phyloP scores from a whole-genome alignment of 2,329 filamentous ascomycete species.

The Sporothrix pallida region DNA sequence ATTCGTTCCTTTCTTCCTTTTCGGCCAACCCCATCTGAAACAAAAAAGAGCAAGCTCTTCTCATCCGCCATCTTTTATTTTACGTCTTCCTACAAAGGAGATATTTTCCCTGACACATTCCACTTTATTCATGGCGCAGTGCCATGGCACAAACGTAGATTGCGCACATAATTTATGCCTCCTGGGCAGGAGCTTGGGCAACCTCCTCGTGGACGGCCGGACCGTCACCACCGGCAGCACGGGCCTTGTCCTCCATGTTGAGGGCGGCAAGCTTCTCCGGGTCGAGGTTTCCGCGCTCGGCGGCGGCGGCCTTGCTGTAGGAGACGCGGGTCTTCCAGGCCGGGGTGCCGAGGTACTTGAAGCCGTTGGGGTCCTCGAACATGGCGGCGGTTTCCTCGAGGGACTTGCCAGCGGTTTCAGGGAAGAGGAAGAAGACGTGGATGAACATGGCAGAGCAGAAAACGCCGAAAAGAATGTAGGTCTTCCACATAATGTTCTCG shows the following conservation, averaged over 20 bases:
- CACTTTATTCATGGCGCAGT: no score
- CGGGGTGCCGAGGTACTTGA: slow-evolving; percentile 49
- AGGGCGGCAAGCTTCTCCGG: slow-evolving; percentile 42
- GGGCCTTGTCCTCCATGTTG: neutral
- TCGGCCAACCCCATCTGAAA: no score
- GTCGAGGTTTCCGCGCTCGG: slow-evolving; percentile 47
- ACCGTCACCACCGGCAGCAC: neutral
- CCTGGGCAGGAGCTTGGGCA: slow-evolving; percentile 37
- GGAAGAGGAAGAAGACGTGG: slow-evolving; percentile 48
- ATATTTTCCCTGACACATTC: no score
- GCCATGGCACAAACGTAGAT: no score
- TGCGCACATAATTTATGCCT: slow-evolving; percentile 32
- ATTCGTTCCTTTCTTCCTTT: no score
- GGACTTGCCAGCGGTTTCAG: slow-evolving; percentile 51
- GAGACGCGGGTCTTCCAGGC: slow-evolving; percentile 52
- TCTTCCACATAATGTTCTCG: slow-evolving; percentile 48
- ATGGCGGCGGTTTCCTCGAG: slow-evolving; percentile 49
- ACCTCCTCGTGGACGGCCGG: neutral
- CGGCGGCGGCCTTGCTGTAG: slow-evolving; percentile 43
- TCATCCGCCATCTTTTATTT: no score
- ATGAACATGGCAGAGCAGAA: slow-evolving; percentile 45
- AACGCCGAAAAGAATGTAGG: slow-evolving; percentile 52
- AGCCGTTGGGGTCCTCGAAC: slow-evolving; percentile 48
- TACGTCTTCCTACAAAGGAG: no score
- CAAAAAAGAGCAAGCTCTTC: no score